Percentiles rank a stretch among this genome's conserved stretches.
Evolutionary conservation across 2,329 filamentous ascomycete genomes (phyloP).

Genomic region (Colletotrichum scovillei): DNA sequence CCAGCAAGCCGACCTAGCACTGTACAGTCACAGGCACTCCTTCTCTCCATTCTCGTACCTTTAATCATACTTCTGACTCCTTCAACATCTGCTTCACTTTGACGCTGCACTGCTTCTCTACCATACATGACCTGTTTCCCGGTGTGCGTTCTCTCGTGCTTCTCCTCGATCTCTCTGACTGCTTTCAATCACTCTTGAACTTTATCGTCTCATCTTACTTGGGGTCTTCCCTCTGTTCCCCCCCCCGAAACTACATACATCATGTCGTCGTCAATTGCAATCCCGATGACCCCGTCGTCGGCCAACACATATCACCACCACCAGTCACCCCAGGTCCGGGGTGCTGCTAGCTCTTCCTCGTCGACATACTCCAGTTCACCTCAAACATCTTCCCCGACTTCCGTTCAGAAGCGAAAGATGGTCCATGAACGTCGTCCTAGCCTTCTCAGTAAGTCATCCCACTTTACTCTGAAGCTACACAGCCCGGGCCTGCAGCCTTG

Average conservation of each 20-base stretch:
- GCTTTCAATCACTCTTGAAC: constrained; percentile 4
- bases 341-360: constrained; percentile 60
- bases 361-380: constrained; percentile 69
- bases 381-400: constrained; percentile 57
- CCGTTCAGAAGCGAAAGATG: constrained; percentile 54
- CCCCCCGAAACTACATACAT: constrained; percentile 36
- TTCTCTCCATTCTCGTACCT: constrained; percentile 28
- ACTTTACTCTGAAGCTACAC: constrained; percentile 4
- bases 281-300: constrained; percentile 61
- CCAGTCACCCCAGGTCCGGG: constrained; percentile 53
- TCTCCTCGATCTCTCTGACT: constrained; percentile 11
- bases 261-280: constrained; percentile 78
- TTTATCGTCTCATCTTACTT: constrained; percentile 17
- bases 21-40: constrained; percentile 34
- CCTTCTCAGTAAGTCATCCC: constrained; percentile 63
- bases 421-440: constrained; percentile 69
- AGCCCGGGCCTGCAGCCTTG: constrained; percentile 4
- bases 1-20: constrained; percentile 27
- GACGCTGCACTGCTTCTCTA: constrained; percentile 26
- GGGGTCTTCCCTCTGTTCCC: constrained; percentile 2
- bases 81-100: constrained; percentile 22
- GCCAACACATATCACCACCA: constrained; percentile 45
- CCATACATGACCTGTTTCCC: constrained; percentile 14
- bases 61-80: constrained; percentile 20
- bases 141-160: constrained; percentile 12